Conservation (phyloP, 2,329 filamentous ascomycete genomes). For the Verticillium longisporum region DNA sequence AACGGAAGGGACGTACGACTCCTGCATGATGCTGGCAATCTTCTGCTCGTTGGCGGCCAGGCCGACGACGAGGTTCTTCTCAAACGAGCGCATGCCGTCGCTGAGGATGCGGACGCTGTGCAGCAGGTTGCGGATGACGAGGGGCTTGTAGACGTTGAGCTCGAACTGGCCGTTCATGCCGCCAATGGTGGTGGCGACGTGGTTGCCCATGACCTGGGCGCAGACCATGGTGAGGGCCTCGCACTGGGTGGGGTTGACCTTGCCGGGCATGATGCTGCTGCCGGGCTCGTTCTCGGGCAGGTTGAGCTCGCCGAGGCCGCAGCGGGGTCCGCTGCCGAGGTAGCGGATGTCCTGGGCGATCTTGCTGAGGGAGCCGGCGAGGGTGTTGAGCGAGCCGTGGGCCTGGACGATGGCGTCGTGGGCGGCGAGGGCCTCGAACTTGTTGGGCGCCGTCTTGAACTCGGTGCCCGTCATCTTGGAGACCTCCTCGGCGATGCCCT, state of each 20-base stretch:
- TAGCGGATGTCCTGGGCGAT: conserved; percentile 98
- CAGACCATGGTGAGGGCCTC: conserved; percentile 98
- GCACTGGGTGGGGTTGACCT: conserved; percentile 98
- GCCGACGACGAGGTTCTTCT: conserved; percentile 84
- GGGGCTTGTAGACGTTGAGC: conserved; percentile 97
- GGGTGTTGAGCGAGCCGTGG: conserved; percentile 86
- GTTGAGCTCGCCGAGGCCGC: conserved; percentile 86
- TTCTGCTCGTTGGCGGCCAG: conserved; percentile 90
- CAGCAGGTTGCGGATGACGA: conserved; percentile 90
- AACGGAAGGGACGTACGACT: conserved; percentile 59
- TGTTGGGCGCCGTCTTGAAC: conserved; percentile 97
- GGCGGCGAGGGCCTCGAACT: conserved; percentile 93
- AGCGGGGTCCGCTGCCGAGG: conserved; percentile 90
- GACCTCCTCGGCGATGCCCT: conserved; percentile 86
- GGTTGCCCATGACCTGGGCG: conserved; percentile 96
- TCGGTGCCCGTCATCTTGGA: conserved; percentile 85
- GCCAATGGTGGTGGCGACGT: conserved; percentile 85
- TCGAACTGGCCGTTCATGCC: conserved; percentile 98
- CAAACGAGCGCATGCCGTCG: conserved; percentile 92
- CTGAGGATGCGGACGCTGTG: conserved; percentile 84
- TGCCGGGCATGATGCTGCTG: conserved; percentile 97
- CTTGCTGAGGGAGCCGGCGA: conserved; percentile 89
- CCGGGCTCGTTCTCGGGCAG: conserved; percentile 98
- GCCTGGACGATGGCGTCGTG: conserved; percentile 96
- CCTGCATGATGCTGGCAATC: conserved; percentile 84